Percentiles rank a stretch among this genome's conserved stretches.
Evolutionary conservation across 805 yeast genomes (phyloP).

Genomic region (Schizosaccharomyces lindneri): DNA sequence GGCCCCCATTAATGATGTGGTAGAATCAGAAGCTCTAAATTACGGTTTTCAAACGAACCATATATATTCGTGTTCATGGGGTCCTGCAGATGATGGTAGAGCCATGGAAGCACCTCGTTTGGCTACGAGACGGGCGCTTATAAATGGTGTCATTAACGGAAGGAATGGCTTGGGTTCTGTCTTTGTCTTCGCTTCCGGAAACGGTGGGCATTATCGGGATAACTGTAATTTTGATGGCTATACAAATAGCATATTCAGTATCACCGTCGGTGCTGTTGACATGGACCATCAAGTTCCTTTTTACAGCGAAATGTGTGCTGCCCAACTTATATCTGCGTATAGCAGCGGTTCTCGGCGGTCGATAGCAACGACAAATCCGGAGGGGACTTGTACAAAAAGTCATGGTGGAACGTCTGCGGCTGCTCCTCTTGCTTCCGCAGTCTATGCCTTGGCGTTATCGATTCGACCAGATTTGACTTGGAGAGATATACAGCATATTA

Average conservation of each 20-base stretch:
- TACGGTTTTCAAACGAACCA: slow-evolving; percentile 66
- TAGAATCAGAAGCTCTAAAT: slow-evolving; percentile 73
- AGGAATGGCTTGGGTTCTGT: slow-evolving; percentile 59
- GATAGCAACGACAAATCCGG: slow-evolving; percentile 45
- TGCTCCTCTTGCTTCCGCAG: slow-evolving; percentile 95
- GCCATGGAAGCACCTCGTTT: slow-evolving; percentile 66
- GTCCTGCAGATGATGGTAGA: slow-evolving; percentile 80
- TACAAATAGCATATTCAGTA: slow-evolving; percentile 81
- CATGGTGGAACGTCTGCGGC: slow-evolving; percentile 99
- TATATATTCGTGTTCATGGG: slow-evolving; percentile 95
- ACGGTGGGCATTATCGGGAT: slow-evolving; percentile 64
- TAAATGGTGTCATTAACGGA: slow-evolving; percentile 69
- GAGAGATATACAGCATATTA: slow-evolving; percentile 81
- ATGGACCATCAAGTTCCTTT: slow-evolving; percentile 65
- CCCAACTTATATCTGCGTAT: slow-evolving; percentile 81
- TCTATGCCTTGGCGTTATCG: slow-evolving; percentile 56
- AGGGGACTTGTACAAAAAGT: slow-evolving; percentile 37
- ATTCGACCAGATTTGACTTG: slow-evolving; percentile 76
- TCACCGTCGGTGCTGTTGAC: slow-evolving; percentile 86
- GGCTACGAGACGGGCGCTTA: slow-evolving; percentile 54
- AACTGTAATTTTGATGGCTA: slow-evolving; percentile 94
- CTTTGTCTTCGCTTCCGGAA: slow-evolving; percentile 89
- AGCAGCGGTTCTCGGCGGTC: slow-evolving; percentile 76
- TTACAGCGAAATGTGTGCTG: slow-evolving; percentile 81
- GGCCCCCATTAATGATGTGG: slow-evolving; percentile 54